Evolutionary conservation across 2,329 filamentous ascomycete species (phyloP).

Genomic region (Cadophora gregata): DNA sequence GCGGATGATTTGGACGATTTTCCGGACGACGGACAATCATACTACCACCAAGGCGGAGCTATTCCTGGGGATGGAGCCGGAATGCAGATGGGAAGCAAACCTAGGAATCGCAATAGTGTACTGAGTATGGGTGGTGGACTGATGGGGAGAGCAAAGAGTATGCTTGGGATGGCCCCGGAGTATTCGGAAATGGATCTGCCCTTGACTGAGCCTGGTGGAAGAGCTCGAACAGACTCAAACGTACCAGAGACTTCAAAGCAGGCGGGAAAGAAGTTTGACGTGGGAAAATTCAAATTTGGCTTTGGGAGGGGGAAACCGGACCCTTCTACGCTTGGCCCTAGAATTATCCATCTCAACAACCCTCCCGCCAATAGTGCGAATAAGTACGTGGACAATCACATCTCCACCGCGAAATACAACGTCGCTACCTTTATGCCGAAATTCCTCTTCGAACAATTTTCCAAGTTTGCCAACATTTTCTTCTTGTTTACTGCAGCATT

Average conservation of each 20-base stretch:
- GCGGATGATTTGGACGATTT: constrained; percentile 86
- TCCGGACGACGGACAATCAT: constrained; percentile 77
- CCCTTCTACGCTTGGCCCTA: constrained; percentile 87
- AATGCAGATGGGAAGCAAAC: constrained; percentile 55
- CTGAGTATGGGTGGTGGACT: constrained; percentile 85
- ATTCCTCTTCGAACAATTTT: constrained; percentile 98
- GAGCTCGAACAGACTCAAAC: constrained; percentile 52
- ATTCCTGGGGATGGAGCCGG: constrained; percentile 62
- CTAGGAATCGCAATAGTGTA: constrained; percentile 86
- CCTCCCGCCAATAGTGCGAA: constrained; percentile 86
- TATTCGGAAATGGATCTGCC: constrained; percentile 99
- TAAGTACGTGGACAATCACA: constrained; percentile 95
- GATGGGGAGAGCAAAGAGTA: constrained; percentile 86
- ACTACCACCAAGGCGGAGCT: constrained; percentile 78
- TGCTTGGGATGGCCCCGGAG: constrained; percentile 81
- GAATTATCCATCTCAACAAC: constrained; percentile 96
- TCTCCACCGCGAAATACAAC: constrained; percentile 98
- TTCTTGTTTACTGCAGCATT: constrained; percentile 96
- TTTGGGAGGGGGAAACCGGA: constrained; percentile 86
- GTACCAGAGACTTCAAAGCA: constrained; percentile 51
- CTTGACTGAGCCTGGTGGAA: constrained; percentile 76
- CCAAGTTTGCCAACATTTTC: constrained; percentile 98
- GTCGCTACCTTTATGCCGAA: constrained; percentile 91
- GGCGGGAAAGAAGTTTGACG: constrained; percentile 63
- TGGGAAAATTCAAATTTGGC: constrained; percentile 88